A percentile compares a stretch with the other conserved stretches of the same genome.
Conservation (phyloP, 2,329 filamentous ascomycete genomes). For the Colletotrichum melonis region DNA sequence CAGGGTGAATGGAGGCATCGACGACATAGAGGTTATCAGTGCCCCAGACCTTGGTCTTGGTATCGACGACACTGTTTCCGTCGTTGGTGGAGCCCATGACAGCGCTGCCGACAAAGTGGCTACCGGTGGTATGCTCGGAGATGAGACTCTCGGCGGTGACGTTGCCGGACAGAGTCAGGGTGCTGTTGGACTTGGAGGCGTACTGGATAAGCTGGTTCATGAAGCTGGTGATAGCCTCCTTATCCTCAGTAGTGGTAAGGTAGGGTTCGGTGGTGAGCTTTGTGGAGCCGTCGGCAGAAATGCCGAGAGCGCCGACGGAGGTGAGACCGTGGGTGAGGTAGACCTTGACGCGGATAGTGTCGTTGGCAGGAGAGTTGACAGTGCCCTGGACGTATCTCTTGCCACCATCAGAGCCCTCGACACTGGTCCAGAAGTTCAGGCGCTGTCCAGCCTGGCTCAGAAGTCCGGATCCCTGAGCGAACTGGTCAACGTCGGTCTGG, state of each 20-base stretch:
- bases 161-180: constrained; percentile 39
- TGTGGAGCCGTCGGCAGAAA: constrained; percentile 53
- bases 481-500: constrained; percentile 45
- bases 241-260: constrained; percentile 44
- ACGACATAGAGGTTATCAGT: constrained; percentile 72
- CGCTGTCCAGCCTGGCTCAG: constrained; percentile 58
- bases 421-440: constrained; percentile 58
- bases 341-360: constrained; percentile 57
- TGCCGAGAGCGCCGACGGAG: constrained; percentile 58
- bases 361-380: constrained; percentile 54
- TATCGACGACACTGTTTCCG: constrained; percentile 65
- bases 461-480: constrained; percentile 50
- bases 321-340: constrained; percentile 63
- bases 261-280: constrained; percentile 52
- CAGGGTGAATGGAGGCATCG: constrained; percentile 72
- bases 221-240: constrained; percentile 42
- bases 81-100: constrained; percentile 59
- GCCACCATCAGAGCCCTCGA: constrained; percentile 52
- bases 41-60: constrained; percentile 68
- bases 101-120: constrained; percentile 53
- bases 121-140: constrained; percentile 40
- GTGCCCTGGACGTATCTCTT: constrained; percentile 57
- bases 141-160: constrained; percentile 41
- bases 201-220: constrained; percentile 42
- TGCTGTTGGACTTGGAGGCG: constrained; percentile 39